Evolutionary conservation across 1,284 basidiomycete genomes (phyloP).

Genomic region (Austropuccinia psidii): DNA sequence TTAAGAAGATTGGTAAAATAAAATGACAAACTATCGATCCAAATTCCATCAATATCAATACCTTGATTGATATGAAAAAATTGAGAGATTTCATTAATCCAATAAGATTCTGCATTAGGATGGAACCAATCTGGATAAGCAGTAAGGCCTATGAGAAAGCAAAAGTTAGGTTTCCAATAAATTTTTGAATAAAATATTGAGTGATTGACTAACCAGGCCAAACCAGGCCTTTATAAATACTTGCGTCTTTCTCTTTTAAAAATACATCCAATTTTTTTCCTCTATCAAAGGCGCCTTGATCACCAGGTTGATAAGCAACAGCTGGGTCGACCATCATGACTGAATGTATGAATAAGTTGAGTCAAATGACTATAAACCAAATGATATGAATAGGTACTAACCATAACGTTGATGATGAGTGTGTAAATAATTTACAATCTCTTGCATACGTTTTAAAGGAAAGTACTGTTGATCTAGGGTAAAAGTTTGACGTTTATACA

Average conservation of each 20-base stretch:
- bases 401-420: constrained; percentile 55
- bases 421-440: constrained; percentile 60
- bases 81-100: constrained; percentile 57
- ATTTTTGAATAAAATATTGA: constrained; percentile 52
- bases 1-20: neutral
- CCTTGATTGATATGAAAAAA: constrained; percentile 53
- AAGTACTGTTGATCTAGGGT: constrained; percentile 63
- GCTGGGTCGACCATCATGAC: constrained; percentile 70
- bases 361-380: neutral
- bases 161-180: neutral
- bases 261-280: constrained; percentile 57
- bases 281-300: constrained; percentile 56
- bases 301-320: constrained; percentile 53
- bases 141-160: neutral
- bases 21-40: constrained; percentile 55
- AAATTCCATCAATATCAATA: constrained; percentile 59
- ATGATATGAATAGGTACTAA: constrained; percentile 48
- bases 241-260: constrained; percentile 58
- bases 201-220: constrained; percentile 64
- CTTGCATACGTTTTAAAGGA: constrained; percentile 57
- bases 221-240: constrained; percentile 57
- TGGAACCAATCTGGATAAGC: constrained; percentile 59
- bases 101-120: constrained; percentile 55
- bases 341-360: constrained; percentile 41
- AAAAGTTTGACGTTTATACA: constrained; percentile 61